A percentile compares a stretch with the other conserved stretches of the same genome.
Evolutionary conservation across 164 flowering plant species (phyloP).

Genomic region (Macadamia tetraphylla): DNA sequence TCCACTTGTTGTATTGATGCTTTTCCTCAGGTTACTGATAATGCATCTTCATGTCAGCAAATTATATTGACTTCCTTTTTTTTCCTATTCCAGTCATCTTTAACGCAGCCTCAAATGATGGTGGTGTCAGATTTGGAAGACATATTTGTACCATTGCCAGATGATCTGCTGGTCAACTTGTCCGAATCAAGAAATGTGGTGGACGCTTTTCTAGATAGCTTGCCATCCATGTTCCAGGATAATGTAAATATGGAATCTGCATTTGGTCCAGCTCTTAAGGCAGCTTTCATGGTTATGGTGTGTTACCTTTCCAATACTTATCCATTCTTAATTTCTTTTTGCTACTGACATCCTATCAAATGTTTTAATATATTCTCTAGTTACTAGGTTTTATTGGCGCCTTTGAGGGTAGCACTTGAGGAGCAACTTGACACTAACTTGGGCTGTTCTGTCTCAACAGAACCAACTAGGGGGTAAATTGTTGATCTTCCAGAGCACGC

Average conservation of each 20-base stretch:
- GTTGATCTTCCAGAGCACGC: constrained; percentile 75
- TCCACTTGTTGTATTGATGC: not conserved
- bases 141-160: constrained; percentile 89
- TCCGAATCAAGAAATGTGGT: constrained; percentile 91
- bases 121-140: constrained; percentile 96
- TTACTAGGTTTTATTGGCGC: not conserved
- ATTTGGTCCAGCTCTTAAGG: constrained; percentile 95
- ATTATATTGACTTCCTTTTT: constrained; percentile 16
- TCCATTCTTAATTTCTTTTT: not conserved
- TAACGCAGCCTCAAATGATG: constrained; percentile 98
- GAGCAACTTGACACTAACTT: not conserved
- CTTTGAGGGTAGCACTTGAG: not conserved
- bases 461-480: constrained; percentile 94
- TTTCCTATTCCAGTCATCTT: constrained; percentile 65
- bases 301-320: constrained; percentile 14
- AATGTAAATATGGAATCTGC: constrained; percentile 89
- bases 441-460: constrained; percentile 32
- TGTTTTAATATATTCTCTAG: not conserved
- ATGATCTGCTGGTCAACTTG: constrained; percentile 95
- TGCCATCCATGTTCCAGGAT: constrained; percentile 91
- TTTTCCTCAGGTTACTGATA: constrained; percentile 1
- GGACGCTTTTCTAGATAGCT: constrained; percentile 85
- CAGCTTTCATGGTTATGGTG: constrained; percentile 92
- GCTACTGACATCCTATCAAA: not conserved
- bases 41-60: not conserved